Base-by-base conservation (phyloP, 2,329 filamentous ascomycete species). In the Fusarium miscanthi region DNA sequence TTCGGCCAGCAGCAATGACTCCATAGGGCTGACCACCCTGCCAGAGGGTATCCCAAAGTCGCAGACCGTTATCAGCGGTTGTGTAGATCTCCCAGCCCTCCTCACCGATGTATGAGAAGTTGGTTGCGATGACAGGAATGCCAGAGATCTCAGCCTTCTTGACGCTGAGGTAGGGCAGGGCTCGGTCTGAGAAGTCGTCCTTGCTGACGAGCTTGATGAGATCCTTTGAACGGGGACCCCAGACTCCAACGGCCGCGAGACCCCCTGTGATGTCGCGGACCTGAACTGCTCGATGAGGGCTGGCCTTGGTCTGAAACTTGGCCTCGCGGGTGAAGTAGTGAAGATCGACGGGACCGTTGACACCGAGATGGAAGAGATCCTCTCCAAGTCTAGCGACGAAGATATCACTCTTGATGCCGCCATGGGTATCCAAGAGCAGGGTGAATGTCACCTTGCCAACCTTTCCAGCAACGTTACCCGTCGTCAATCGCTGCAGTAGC, bases 51-150 rank as follows among this genome's bases (percentile, higher is more conserved):
- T 91, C 89, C 90, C 90, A 91, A 1, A 91, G 80, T 3, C 84
- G 81, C 17, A 84, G 84, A 1, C 89, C 89, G 43, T 87, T 85
- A 31, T 91, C 89, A 1, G 89, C 87, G 38, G 83, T 89, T 2
- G 89, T 84, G 66, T 90, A 88, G 25, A 91, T 84, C 75, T 91
- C 89, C 88, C 88, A 91, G 3, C 90, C 89, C 0, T 84, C 80
- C 72, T 91, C 89, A 10, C 90, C 89, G 8, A 91, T 87, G 56
- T 87, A 89, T 0, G 89, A 91, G 41, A 89, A 83, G 6, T 87
- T 84, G 74, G 90, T 84, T 1, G 83, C 84, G 0, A 83, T 86
- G 6, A 90, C 87, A 0, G 90, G 89, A 19, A 91, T 84, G 1
- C 88, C 87, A 12, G 81, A 82, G 53, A 91, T 83, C 62, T 78